A percentile compares a stretch with the other conserved stretches of the same genome.
These are phyloP conservation scores for Colletotrichum liaoningense DNA, from an alignment of 2,329 filamentous ascomycete species.

Conservation along the genomic window DNA sequence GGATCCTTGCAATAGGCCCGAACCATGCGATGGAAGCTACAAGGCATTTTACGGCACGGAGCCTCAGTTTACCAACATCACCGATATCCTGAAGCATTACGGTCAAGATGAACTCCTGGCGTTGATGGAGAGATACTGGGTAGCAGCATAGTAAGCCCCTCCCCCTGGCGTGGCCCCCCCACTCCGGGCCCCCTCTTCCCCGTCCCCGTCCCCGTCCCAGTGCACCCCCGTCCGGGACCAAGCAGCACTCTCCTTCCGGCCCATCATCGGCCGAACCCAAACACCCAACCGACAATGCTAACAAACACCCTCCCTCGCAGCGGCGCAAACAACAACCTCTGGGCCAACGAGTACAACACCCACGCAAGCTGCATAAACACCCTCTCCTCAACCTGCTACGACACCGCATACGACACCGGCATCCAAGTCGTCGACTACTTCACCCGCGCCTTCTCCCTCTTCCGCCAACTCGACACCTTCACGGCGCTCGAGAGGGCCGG, in stretches of 20 bases:
- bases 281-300: not conserved
- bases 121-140: constrained; percentile 57
- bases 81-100: constrained; percentile 52
- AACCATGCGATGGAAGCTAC: constrained; percentile 57
- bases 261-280: not conserved
- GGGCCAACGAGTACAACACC: constrained; percentile 79
- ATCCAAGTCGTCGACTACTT: constrained; percentile 60
- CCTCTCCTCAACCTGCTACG: constrained; percentile 73
- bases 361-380: constrained; percentile 81
- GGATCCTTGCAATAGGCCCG: constrained; percentile 47
- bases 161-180: not conserved
- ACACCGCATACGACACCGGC: constrained; percentile 57
- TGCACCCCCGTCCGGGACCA: not conserved
- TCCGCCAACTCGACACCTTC: constrained; percentile 56
- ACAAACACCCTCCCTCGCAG: constrained; percentile 36
- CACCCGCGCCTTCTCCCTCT: constrained; percentile 53
- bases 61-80: constrained; percentile 55
- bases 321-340: constrained; percentile 60
- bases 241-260: not conserved
- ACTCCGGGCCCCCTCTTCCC: constrained; percentile 18
- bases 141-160: constrained; percentile 49
- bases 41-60: constrained; percentile 56
- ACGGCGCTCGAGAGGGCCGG: constrained; percentile 49
- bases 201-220: constrained; percentile 15
- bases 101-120: constrained; percentile 51